Percentiles rank a stretch among this genome's conserved stretches.
Evolutionary conservation across 768 basidiomycete species (phyloP).

Genomic region (Boletus insuetus): DNA sequence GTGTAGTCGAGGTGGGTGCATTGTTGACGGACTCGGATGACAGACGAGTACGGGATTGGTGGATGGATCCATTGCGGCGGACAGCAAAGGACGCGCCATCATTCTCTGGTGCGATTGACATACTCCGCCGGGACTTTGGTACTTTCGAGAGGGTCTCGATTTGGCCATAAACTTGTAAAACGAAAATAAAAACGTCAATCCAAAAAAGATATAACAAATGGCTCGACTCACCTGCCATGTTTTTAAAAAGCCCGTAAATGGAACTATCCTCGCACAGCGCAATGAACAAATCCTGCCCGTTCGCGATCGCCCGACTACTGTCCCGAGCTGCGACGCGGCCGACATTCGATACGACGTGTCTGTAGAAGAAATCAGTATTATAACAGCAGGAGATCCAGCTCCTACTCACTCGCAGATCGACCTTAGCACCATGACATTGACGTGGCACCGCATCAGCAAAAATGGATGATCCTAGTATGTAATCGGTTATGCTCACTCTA

Average conservation of each 20-base stretch:
- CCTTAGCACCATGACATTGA: constrained; percentile 39
- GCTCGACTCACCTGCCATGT: constrained; percentile 68
- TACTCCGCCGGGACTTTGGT: constrained; percentile 60
- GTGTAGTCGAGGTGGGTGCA: constrained; percentile 16
- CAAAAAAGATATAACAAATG: constrained; percentile 19
- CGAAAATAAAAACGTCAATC: constrained; percentile 17
- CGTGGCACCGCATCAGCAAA: constrained; percentile 27
- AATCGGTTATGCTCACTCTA: constrained; percentile 66
- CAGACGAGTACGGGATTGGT: constrained; percentile 28
- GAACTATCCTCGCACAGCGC: constrained; percentile 89
- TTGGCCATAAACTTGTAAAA: constrained; percentile 64
- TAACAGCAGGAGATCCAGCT: background rate
- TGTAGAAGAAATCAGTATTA: constrained; percentile 29
- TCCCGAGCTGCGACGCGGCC: constrained; percentile 84
- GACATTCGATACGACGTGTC: constrained; percentile 82
- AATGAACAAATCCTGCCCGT: constrained; percentile 77
- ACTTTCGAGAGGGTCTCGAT: constrained; percentile 66
- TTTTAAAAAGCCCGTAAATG: constrained; percentile 80
- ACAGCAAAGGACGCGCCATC: constrained; percentile 44
- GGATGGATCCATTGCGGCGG: constrained; percentile 25
- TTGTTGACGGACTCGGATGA: constrained; percentile 40
- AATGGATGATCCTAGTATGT: constrained; percentile 14
- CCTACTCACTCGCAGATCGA: constrained; percentile 81
- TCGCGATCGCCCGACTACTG: constrained; percentile 74
- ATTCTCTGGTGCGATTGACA: constrained; percentile 63